These are phyloP conservation scores for Hygrophorus russula DNA, from an alignment of 768 basidiomycete genomes.

Conservation along the genomic window DNA sequence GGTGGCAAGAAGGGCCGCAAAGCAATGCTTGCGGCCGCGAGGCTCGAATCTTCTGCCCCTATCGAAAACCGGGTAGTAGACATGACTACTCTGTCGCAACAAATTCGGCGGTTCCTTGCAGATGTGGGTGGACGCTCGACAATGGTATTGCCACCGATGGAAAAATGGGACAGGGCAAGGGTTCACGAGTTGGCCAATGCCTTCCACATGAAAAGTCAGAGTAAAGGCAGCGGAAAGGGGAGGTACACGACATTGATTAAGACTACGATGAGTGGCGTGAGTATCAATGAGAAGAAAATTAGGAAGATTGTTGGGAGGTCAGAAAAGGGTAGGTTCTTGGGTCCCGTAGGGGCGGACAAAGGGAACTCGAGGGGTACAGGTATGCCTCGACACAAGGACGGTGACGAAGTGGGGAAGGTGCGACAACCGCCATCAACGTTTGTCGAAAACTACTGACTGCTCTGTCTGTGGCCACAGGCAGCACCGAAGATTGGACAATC, in stretches of 20 bases:
- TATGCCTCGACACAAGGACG: conserved; percentile 55
- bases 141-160: conserved; percentile 71
- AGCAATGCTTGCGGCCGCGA: conserved; percentile 43
- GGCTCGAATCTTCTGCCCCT: conserved; percentile 33
- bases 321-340: conserved; percentile 25
- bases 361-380: conserved; percentile 12
- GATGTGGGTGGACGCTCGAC: conserved; percentile 37
- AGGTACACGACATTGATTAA: conserved; percentile 73
- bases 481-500: conserved; percentile 71
- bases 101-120: conserved; percentile 59
- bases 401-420: conserved; percentile 81
- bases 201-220: conserved; percentile 70
- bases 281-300: conserved; percentile 53
- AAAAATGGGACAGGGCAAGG: conserved; percentile 55
- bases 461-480: conserved; percentile 26
- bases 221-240: conserved; percentile 54
- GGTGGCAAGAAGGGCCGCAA: conserved; percentile 62
- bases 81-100: conserved; percentile 52
- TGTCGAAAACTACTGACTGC: not conserved
- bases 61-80: conserved; percentile 48
- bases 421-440: conserved; percentile 1
- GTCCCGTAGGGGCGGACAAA: conserved; percentile 17
- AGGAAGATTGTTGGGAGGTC: conserved; percentile 28
- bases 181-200: conserved; percentile 74
- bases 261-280: conserved; percentile 46